Evolutionary conservation across 352 stramenopile genomes (phyloP).

Genomic region (Aphanomyces invadans): DNA sequence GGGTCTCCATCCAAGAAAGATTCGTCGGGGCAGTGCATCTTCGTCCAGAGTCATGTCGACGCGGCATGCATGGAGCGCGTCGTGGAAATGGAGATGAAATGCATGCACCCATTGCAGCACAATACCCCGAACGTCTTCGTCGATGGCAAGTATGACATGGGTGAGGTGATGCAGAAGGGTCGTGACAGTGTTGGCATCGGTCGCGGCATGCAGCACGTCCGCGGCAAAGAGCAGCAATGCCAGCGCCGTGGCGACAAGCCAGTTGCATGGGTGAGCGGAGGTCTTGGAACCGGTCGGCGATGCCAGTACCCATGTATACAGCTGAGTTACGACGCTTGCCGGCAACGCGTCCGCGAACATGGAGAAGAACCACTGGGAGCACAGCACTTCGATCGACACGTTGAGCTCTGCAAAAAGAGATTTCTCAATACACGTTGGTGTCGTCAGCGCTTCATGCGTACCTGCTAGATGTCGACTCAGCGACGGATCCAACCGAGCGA

Average conservation of each 20-base stretch:
- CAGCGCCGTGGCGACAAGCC: background rate
- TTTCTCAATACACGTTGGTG: too few relatives aligned
- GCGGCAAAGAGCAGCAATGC: conserved; percentile 1
- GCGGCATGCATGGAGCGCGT: background rate
- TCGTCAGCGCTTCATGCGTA: too few relatives aligned
- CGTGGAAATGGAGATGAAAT: background rate
- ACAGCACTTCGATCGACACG: conserved; percentile 11
- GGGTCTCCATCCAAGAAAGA: background rate
- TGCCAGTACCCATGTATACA: conserved; percentile 15
- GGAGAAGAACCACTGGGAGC: conserved; percentile 13
- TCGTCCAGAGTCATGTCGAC: background rate
- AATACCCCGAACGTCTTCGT: background rate
- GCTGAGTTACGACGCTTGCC: background rate
- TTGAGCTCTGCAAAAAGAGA: background rate
- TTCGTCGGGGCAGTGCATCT: background rate
- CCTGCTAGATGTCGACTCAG: conserved; percentile 6
- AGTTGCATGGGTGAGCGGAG: background rate
- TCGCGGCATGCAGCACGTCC: background rate
- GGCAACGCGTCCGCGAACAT: background rate
- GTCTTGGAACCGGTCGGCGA: background rate
- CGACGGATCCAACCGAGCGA: background rate
- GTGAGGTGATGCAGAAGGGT: conserved; percentile 3
- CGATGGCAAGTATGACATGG: background rate
- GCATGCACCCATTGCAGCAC: background rate
- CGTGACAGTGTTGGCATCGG: background rate